Conservation (phyloP, 768 basidiomycete genomes). For the Tulasnella sp. region DNA sequence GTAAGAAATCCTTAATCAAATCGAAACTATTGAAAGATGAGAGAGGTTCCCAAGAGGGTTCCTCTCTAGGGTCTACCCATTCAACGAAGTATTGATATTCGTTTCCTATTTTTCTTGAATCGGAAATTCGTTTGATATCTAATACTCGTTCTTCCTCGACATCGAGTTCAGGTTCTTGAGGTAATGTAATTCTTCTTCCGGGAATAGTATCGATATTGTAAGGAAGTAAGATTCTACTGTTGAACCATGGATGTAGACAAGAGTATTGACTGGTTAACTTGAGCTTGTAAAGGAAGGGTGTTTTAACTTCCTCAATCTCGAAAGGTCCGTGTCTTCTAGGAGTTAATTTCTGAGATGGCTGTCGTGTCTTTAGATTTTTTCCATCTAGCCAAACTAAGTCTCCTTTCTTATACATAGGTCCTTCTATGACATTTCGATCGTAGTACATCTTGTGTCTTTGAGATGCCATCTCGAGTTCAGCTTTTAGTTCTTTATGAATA, state of each 20-base stretch:
- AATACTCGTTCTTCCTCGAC: too few relatives aligned
- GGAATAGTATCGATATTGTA: too few relatives aligned
- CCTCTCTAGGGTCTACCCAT: too few relatives aligned
- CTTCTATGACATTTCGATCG: neutral
- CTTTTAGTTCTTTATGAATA: slow-evolving; percentile 1
- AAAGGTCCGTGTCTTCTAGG: neutral
- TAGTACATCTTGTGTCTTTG: neutral
- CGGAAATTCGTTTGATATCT: too few relatives aligned
- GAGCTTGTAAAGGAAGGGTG: neutral
- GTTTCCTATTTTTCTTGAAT: too few relatives aligned
- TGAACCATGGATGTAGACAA: too few relatives aligned
- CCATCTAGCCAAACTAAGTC: neutral
- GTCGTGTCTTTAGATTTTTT: neutral
- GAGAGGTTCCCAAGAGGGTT: neutral
- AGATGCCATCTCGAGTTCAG: neutral
- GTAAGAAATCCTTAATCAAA: neutral
- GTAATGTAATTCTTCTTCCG: too few relatives aligned
- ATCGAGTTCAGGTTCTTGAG: too few relatives aligned
- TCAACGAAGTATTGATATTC: too few relatives aligned
- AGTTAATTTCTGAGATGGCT: neutral
- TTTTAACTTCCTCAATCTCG: neutral
- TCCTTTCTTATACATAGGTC: neutral
- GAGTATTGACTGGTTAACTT: too few relatives aligned
- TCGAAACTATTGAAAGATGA: neutral
- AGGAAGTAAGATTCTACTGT: too few relatives aligned